phyloP scores from a whole-genome alignment of 768 basidiomycete species.

The Lentinula guzmanii region DNA sequence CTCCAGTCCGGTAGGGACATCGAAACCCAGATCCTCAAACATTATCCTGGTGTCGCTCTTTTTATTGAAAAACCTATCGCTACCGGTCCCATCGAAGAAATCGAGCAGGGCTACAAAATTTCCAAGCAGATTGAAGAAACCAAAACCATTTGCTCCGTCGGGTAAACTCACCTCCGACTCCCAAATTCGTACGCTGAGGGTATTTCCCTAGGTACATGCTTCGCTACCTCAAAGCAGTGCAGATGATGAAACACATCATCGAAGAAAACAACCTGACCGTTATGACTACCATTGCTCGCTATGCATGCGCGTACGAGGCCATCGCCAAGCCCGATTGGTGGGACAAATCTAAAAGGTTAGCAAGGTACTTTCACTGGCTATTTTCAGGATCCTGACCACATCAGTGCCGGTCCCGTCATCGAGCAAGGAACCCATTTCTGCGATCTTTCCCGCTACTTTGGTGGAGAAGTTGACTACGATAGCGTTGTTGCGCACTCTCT shows the following conservation, averaged over 20 bases:
- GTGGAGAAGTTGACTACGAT: conserved; percentile 87
- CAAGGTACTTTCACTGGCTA: background rate
- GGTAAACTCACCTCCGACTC: conserved; percentile 35
- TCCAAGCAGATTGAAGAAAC: conserved; percentile 65
- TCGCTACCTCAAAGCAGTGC: conserved; percentile 87
- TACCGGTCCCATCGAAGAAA: conserved; percentile 66
- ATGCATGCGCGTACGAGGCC: conserved; percentile 80
- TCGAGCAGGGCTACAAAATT: conserved; percentile 64
- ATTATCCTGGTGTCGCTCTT: conserved; percentile 83
- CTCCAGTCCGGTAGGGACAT: conserved; percentile 72
- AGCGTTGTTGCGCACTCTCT: conserved; percentile 81
- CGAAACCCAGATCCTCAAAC: conserved; percentile 79
- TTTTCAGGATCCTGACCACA: background rate
- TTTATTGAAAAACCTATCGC: conserved; percentile 94
- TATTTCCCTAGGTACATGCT: conserved; percentile 70
- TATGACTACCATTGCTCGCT: conserved; percentile 94
- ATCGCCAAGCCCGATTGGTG: conserved; percentile 88
- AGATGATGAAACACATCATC: conserved; percentile 96
- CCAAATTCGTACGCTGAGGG: background rate
- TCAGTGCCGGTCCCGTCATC: conserved; percentile 73
- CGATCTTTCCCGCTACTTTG: conserved; percentile 95
- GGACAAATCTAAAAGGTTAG: conserved; percentile 81
- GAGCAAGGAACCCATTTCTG: conserved; percentile 98
- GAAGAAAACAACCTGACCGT: conserved; percentile 90
- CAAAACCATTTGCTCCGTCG: conserved; percentile 81